Base-by-base conservation (phyloP, 176 grass and related monocot genomes). In the Saccharum spontaneum region DNA sequence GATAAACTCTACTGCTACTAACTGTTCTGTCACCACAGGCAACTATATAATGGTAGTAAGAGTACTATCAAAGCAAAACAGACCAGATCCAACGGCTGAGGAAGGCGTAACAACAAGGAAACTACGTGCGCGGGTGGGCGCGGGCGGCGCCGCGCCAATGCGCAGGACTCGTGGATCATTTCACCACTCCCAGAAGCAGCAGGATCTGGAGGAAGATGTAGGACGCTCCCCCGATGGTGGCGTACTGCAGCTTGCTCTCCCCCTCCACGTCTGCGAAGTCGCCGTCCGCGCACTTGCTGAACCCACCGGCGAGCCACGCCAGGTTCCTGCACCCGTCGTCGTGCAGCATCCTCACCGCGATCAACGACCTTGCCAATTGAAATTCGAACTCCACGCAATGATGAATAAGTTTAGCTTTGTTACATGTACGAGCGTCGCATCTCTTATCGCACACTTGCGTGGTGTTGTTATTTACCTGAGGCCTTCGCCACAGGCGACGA, bases 401-500 rank as follows among this genome's bases (percentile, higher is more conserved):
- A 54, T 10, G 0, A 54, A 1, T 20, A 60, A 3, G 20, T 0
- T 59, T 18, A n/a, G 18, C 7, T n/a, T n/a, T 59, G 49, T 52
- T n/a, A 2, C 18, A 57, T 20, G 49, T 22, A 57, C 54, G 54
- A 57, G 54, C 54, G 18, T 8, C 49, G 5, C 5, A 52, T 57
- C 54, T 57, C 18, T 6, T 9, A n/a, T 23, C 8, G 8, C 55
- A 63, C 60, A 28, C 23, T 13, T 28, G 60, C 5, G 4, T 13
- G 30, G 62, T 31, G 2, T 31, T 65, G 62, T 16, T 33, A 38
- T 10, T 45, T 81, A 92, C 93, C 97, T 90, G 74, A 99, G 91
- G 18, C 97, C 97, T 92, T 99, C 97, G 13, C 97, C 91, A 78
- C 97, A 99, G 15, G 94, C 84, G 20, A 99, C 90, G 43, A 99